Evolutionary conservation across 1,284 basidiomycete species (phyloP).

Genomic region (Lignosus rhinocerotis): DNA sequence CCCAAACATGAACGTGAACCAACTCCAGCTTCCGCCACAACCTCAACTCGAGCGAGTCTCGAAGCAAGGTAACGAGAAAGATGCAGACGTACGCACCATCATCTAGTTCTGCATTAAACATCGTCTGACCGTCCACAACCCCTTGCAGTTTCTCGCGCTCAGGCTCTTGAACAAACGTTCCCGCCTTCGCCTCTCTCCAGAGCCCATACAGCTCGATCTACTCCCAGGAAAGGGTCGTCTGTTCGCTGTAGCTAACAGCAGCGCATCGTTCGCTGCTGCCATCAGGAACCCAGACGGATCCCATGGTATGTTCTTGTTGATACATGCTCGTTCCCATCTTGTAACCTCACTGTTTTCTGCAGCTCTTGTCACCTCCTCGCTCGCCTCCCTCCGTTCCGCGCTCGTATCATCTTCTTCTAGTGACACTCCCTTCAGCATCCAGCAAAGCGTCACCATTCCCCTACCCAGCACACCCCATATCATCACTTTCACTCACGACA

Average conservation of each 20-base stretch:
- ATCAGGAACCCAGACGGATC: constrained; percentile 37
- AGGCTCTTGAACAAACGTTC: constrained; percentile 58
- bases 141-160: constrained; percentile 45
- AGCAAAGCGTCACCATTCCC: constrained; percentile 48
- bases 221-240: constrained; percentile 43
- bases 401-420: constrained; percentile 42
- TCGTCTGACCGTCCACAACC: not conserved
- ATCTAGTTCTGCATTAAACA: not conserved
- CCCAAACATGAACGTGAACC: constrained; percentile 40
- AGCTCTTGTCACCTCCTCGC: constrained; percentile 61
- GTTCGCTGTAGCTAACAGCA: constrained; percentile 57
- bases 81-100: constrained; percentile 42
- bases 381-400: constrained; percentile 54
- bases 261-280: constrained; percentile 68
- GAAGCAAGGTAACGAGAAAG: constrained; percentile 40
- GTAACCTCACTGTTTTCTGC: not conserved
- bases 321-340: not conserved
- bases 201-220: constrained; percentile 44
- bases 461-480: constrained; percentile 50
- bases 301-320: constrained; percentile 35
- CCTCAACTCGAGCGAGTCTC: constrained; percentile 35
- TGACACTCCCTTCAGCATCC: constrained; percentile 39
- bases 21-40: constrained; percentile 36
- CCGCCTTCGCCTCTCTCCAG: constrained; percentile 58
- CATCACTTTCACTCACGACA: constrained; percentile 56